phyloP scores from a whole-genome alignment of 2,329 filamentous ascomycete genomes.

The Sodiomyces alkalinus region DNA sequence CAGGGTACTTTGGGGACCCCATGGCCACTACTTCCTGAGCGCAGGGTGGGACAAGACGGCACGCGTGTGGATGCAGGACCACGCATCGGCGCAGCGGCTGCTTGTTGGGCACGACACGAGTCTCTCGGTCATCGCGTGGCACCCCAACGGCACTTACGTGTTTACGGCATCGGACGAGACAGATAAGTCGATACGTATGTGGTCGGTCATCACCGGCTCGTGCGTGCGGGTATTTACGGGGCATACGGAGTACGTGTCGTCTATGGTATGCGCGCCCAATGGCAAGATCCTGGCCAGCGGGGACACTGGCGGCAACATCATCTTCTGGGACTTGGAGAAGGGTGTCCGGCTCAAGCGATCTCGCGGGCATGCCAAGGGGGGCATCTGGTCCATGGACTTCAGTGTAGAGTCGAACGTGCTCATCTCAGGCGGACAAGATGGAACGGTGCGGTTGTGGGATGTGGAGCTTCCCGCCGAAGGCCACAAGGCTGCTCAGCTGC shows the following conservation, averaged over 20 bases:
- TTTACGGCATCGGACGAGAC: slow-evolving; percentile 80
- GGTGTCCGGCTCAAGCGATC: slow-evolving; percentile 82
- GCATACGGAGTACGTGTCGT: slow-evolving; percentile 74
- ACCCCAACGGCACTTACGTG: slow-evolving; percentile 84
- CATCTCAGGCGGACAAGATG: slow-evolving; percentile 79
- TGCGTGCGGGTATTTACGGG: slow-evolving; percentile 87
- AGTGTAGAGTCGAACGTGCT: slow-evolving; percentile 84
- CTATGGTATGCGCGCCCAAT: slow-evolving; percentile 71
- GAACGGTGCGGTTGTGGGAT: slow-evolving; percentile 90
- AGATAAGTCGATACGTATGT: slow-evolving; percentile 92
- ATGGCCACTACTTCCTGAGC: slow-evolving; percentile 87
- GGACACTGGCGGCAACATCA: slow-evolving; percentile 76
- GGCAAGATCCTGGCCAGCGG: slow-evolving; percentile 85
- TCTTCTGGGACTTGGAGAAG: slow-evolving; percentile 86
- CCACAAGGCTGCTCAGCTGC: slow-evolving; percentile 34
- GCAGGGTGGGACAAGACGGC: slow-evolving; percentile 82
- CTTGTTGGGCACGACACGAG: slow-evolving; percentile 87
- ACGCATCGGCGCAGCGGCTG: slow-evolving; percentile 75
- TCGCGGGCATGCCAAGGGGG: slow-evolving; percentile 83
- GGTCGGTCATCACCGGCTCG: slow-evolving; percentile 76
- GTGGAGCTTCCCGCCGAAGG: slow-evolving; percentile 58
- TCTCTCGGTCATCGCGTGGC: slow-evolving; percentile 85
- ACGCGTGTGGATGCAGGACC: slow-evolving; percentile 82
- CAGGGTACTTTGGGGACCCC: slow-evolving; percentile 79
- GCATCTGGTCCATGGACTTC: slow-evolving; percentile 87